Conservation (phyloP, 495 filamentous ascomycete genomes). For the Cladorrhinum samala region DNA sequence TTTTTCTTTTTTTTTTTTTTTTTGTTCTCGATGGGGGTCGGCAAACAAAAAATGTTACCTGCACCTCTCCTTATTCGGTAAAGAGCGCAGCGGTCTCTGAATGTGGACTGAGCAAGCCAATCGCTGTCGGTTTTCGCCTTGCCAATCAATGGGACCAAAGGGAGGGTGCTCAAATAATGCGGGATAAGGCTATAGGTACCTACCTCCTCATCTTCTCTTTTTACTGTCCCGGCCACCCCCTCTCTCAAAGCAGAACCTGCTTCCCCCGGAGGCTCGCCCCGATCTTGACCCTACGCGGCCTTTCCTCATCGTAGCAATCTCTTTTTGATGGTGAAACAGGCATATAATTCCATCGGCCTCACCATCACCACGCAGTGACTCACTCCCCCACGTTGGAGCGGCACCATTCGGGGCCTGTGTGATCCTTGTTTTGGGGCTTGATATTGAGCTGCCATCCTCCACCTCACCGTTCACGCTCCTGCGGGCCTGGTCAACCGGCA, state of each 20-base stretch:
- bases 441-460: constrained; percentile 22
- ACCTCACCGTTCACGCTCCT: constrained; percentile 1
- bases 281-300: background rate
- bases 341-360: constrained; percentile 27
- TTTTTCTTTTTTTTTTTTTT: background rate
- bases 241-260: constrained; percentile 7
- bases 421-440: constrained; percentile 21
- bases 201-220: background rate
- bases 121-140: background rate
- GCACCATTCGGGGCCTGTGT: constrained; percentile 19
- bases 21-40: background rate
- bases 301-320: constrained; percentile 2
- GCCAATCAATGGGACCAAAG: background rate
- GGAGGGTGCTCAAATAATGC: background rate
- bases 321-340: constrained; percentile 23
- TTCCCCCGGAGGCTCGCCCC: background rate
- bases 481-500: constrained; percentile 17
- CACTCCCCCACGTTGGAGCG: constrained; percentile 26
- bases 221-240: constrained; percentile 1
- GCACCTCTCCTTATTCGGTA: constrained; percentile 15
- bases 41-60: constrained; percentile 3
- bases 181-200: background rate
- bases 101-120: background rate
- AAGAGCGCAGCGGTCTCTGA: background rate
- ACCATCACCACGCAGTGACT: constrained; percentile 25